Evolutionary conservation across 495 filamentous ascomycete species (phyloP), one percentile per base, ranked within the genome.

Genomic region (Podospora pseudopauciseta): DNA sequence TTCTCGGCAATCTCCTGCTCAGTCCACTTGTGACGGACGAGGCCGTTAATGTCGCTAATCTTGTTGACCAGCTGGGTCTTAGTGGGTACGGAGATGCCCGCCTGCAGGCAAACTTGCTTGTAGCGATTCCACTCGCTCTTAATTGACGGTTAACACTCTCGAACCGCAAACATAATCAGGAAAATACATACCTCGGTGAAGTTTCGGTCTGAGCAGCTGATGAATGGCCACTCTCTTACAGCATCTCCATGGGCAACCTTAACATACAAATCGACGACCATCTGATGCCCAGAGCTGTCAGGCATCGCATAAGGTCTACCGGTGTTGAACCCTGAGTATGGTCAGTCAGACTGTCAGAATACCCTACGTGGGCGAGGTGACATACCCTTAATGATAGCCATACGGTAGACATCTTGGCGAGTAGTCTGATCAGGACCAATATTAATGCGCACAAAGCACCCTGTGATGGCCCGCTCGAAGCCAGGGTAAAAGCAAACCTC

Each of bases 401-500:
- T 88, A 64, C 93, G 88, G 79, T 99, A 99, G 63, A 90, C 85
- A 66, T 88, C 90, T 67, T 85, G 77, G 18, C 89, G 86, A 6
- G 84, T 92, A 15, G 88, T 82, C 26, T 83, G 80, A 71, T 94
- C 88, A 18, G 87, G 81, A 26, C 92, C 92, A 70, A 96, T 85
- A 67, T 87, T 91, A 75, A 97, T 86, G 63, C 95, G 91, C 28
- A 86, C 88, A 77, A 90, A 97, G 78, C 92, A 95, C 60, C 86
- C 86, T 53, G 84, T 86, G 67, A 97, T 89, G 32, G 89, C 85
- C 39, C 92, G 84, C 19, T 93, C 89, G 66, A 99, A 97, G 13
- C 89, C 89, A 23, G 95, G 95, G 68, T 91, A 92, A 81, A 95
- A 97, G 81, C 92, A 96, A 56, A 96, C 89, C 73, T 91, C 86